Evolutionary conservation across 2,329 filamentous ascomycete genomes (phyloP).

Genomic region (Fusarium sp.): DNA sequence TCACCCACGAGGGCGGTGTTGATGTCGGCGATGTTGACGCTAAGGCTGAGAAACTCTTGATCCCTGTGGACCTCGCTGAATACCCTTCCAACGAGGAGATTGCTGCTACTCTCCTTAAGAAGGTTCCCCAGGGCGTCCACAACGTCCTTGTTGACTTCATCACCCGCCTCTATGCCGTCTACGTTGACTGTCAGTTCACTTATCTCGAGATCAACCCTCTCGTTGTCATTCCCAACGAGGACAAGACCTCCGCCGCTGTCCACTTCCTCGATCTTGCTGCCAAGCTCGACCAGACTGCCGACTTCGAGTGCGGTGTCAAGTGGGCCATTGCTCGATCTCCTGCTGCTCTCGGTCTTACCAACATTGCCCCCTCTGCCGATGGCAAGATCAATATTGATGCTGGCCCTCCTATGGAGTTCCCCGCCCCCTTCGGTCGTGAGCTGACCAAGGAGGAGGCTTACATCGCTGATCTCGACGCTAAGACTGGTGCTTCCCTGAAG

Average conservation of each 20-base stretch:
- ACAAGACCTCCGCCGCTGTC: slow-evolving; percentile 90
- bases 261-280: slow-evolving; percentile 98
- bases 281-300: slow-evolving; percentile 98
- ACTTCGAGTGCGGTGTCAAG: slow-evolving; percentile 99
- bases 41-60: slow-evolving; percentile 98
- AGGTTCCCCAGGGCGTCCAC: slow-evolving; percentile 94
- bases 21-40: slow-evolving; percentile 99
- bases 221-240: slow-evolving; percentile 94
- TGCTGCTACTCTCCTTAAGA: slow-evolving; percentile 82
- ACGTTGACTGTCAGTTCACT: slow-evolving; percentile 99
- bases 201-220: slow-evolving; percentile 99
- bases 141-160: slow-evolving; percentile 99
- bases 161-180: slow-evolving; percentile 96
- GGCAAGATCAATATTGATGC: slow-evolving; percentile 91
- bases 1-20: slow-evolving; percentile 99
- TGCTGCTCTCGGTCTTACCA: slow-evolving; percentile 83
- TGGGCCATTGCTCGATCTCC: slow-evolving; percentile 97
- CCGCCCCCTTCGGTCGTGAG: slow-evolving; percentile 97
- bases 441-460: slow-evolving; percentile 99
- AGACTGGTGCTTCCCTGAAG: slow-evolving; percentile 99
- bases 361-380: slow-evolving; percentile 67
- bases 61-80: slow-evolving; percentile 92
- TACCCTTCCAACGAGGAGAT: slow-evolving; percentile 98
- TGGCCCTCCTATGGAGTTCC: slow-evolving; percentile 98
- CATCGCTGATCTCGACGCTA: slow-evolving; percentile 97